Percentiles rank a stretch among this genome's conserved stretches.
These are phyloP conservation scores for Talaromyces sp. DNA, from an alignment of 2,329 filamentous ascomycete genomes.

Conservation along the genomic window DNA sequence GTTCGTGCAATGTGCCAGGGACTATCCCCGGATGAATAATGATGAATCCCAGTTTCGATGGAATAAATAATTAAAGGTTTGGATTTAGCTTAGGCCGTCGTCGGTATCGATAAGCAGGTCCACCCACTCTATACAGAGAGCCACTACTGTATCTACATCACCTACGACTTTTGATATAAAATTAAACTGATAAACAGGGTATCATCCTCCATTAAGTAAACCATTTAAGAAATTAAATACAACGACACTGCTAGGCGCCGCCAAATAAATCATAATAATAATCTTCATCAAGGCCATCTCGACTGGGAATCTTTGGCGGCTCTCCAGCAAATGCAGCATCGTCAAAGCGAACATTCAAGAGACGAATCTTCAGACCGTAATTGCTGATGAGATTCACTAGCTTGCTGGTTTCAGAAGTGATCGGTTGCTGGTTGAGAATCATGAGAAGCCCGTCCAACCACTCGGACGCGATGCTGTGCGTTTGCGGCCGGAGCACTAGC, in stretches of 20 bases:
- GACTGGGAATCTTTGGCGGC: constrained; percentile 70
- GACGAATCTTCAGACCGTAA: constrained; percentile 85
- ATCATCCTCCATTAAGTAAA: background rate
- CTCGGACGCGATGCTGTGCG: constrained; percentile 81
- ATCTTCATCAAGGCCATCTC: constrained; percentile 83
- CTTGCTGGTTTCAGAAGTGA: constrained; percentile 94
- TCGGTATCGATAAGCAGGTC: background rate
- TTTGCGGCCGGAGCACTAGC: constrained; percentile 75
- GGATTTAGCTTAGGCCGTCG: background rate
- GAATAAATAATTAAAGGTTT: background rate
- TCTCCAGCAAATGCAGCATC: constrained; percentile 66
- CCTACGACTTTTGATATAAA: no score
- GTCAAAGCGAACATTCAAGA: constrained; percentile 88
- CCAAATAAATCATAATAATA: constrained; percentile 81
- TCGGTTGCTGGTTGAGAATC: constrained; percentile 90
- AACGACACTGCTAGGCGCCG: constrained; percentile 16
- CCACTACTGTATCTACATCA: no score
- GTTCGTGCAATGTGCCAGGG: background rate
- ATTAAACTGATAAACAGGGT: background rate
- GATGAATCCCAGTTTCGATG: background rate
- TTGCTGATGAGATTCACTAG: constrained; percentile 79
- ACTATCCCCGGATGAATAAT: background rate
- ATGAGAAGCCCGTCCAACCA: constrained; percentile 96
- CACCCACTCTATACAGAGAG: no score
- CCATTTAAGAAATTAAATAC: background rate